Conservation (phyloP, 805 yeast genomes). For the Isabelozyma rhagii region DNA sequence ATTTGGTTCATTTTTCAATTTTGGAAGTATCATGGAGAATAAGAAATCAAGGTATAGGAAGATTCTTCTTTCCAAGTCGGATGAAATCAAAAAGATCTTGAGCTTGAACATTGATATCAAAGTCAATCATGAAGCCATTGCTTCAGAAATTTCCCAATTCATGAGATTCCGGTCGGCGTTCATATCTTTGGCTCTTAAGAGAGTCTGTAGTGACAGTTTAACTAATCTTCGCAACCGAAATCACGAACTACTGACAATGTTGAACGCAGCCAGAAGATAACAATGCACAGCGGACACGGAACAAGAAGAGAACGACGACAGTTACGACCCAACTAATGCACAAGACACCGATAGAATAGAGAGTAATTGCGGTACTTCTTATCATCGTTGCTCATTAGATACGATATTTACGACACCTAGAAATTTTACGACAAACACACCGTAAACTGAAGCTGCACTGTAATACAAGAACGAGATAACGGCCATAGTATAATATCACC, state of each 20-base stretch:
- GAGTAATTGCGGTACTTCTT: too few species aligned
- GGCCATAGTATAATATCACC: too few species aligned
- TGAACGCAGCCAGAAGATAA: neutral
- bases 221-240: conserved; percentile 1
- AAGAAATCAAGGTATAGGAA: conserved; percentile 47
- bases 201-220: conserved; percentile 13
- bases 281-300: neutral
- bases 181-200: conserved; percentile 33
- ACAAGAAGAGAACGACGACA: too few species aligned
- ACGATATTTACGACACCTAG: too few species aligned
- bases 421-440: too few species aligned
- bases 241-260: conserved; percentile 1
- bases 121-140: conserved; percentile 56
- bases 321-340: too few species aligned
- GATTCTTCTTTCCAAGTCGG: conserved; percentile 36
- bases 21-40: conserved; percentile 47
- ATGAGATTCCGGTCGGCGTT: conserved; percentile 48
- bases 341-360: too few species aligned
- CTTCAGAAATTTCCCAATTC: conserved; percentile 60
- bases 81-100: conserved; percentile 39
- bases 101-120: conserved; percentile 47
- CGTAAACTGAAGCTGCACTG: too few species aligned
- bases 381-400: too few species aligned
- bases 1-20: conserved; percentile 25
- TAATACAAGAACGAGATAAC: too few species aligned